Evolutionary conservation across 148 eudicot genomes (phyloP), one percentile per base, ranked within the genome.

Genomic region (Mesembryanthemum crystallinum): DNA sequence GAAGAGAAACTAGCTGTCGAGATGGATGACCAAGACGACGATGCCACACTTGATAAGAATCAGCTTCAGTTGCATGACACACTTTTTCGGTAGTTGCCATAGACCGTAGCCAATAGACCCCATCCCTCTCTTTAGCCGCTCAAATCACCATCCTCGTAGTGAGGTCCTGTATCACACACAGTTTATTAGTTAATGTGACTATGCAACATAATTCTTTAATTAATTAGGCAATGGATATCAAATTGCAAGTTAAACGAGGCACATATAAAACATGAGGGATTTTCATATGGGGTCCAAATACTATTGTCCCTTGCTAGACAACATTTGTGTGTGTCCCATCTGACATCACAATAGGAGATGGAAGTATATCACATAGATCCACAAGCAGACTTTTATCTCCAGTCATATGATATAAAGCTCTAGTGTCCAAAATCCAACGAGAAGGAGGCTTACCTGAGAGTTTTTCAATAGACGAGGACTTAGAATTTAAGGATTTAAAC

Each of bases 71-170:
- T 51, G 42, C 20, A 28, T 29, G 57, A 3, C 11, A 47, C 1
- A 14, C 29, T 8, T 30, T 25, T 5, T 17, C 57, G 5, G 63
- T 11, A 32, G 27, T 32, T 5, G 23, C 32, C 64, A 27, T 14
- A 5, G 30, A 24, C 4, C 8, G 64, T 0, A 61, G 4, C 76
- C 54, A 76, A 43, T 72, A 81, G 52, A 73, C 42, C 37, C 67
- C 71, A 6, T 30, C 39, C 25, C 27, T 32, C 65, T 18, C 42
- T 12, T 77, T 78, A 82, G 81, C 78, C 51, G 58, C 59, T 15
- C 81, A 81, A 82, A 82, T 82, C 84, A 74, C 13, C 66, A 15
- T 82, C 81, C 75, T 82, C 81, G 72, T 29, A 51, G 23, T 70
- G 55, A 20, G 78, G 71, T 73, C 82, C 69, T 74, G 62, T 9